Base-by-base conservation (phyloP, 176 grass and related monocot species). In the Cenchrus purpureus region DNA sequence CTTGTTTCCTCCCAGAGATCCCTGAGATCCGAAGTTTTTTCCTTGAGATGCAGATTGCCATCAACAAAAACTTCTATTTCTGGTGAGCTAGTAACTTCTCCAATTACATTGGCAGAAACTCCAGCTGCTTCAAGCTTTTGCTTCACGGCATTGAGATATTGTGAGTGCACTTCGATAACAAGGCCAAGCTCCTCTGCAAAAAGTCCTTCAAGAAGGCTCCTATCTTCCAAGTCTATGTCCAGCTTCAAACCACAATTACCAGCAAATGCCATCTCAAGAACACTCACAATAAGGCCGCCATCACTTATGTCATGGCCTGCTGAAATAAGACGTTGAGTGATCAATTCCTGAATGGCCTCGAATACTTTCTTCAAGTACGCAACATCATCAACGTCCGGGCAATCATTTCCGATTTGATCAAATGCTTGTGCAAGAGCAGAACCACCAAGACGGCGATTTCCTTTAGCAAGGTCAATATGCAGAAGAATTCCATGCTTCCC, bases 191-290 rank as follows among this genome's bases (percentile, higher is more conserved):
- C 96, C 78, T 98, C 93, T 1, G 87, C 91, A 82, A 98, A 98
- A 43, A 98, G 83, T 68, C 78, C 86, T 81, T 94, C 85, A 62
- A 95, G 77, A 84, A 89, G 64, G 76, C 80, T 84, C 17, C 79
- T 64, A 73, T 85, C 84, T 78, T 84, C 74, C 22, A 88, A 92
- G 25, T 88, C 84, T 72, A 95, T 85, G 70, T 92, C 84, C 60
- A 98, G 83, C n/a, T 88, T 88, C 61, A 95, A 15, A 79, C 96
- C 93, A 68, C 85, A 94, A 55, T 98, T 98, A 58, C 96, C 93
- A 70, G 93, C 91, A 88, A 98, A 98, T 80, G 96, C 81, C 96
- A 98, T 98, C 84, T 95, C 93, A 78, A 98, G 83, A 82, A 92
- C 53, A 75, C 87, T 73, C 76, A 98, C 88, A 81, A 95, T 88